Evolutionary conservation across 208 protist genomes (phyloP), one percentile per base, ranked within the genome.

Genomic region (Blastocrithidia nonstop): DNA sequence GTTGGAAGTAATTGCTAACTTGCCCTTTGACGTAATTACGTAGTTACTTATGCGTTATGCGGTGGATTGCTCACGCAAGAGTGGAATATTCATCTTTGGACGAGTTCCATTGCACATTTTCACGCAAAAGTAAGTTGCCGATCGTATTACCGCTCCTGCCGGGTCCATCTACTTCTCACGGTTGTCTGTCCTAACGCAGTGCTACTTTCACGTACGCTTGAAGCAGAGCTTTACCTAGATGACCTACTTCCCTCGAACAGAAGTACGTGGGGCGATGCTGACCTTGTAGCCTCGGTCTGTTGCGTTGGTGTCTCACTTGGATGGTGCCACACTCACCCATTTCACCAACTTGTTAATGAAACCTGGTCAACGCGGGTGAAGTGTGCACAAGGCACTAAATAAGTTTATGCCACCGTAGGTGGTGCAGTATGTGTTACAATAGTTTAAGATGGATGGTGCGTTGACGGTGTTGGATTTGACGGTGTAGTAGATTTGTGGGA

Each of bases 101-200:
- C 74, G 78, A 11, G 82, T 93, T 21, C 77, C 76, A 3, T 26
- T 95, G 15, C 73, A 89, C 53, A 50, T 95, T 32, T 90, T 95
- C 50, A 79, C 78, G 15, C 83, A 95, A 45, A 72, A 78, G 47
- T 81, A 92, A 47, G 59, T 95, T 2, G 87, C 79, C 4, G 66
- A 89, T 9, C 78, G 83, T 39, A 75, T 95, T 16, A 54, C 61
- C 19, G 87, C 87, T 40, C 49, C 66, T 2, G 45, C 79, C 15
- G 70, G 78, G 1, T 75, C 74, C 1, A 68, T 88, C 3, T 54
- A 85, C 45, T 95, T 87, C 61, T 83, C 76, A 21, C 62, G 76
- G 6, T 61, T 95, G 2, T 88, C 77, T 3, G 67, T 92, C 4
- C 46, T 88, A 29, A 67, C 48, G 19, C 87, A 95, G 65, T 71